phyloP scores from a whole-genome alignment of 164 flowering plant species.

The Nymphaea colorata region DNA sequence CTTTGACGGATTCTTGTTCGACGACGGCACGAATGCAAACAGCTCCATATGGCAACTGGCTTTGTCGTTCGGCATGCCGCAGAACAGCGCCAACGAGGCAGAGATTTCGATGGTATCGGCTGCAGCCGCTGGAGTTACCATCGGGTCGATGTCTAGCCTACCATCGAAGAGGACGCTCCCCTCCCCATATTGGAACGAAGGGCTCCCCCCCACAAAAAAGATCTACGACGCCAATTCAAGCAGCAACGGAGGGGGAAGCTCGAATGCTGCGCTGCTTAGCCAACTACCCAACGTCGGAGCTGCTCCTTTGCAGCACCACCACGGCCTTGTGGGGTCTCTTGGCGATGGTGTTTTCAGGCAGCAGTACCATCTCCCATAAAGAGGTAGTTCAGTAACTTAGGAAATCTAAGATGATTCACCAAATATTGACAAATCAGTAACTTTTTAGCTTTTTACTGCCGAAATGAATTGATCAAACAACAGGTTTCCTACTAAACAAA shows the following conservation, averaged over 20 bases:
- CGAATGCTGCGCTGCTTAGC: conserved; percentile 27
- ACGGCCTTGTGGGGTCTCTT: conserved; percentile 27
- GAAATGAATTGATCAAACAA: no score
- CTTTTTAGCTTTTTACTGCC: no score
- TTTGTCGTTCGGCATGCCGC: conserved; percentile 8
- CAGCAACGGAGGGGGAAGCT: conserved; percentile 9
- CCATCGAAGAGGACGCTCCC: conserved; percentile 15
- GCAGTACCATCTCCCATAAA: conserved; percentile 23
- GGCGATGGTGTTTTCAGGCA: conserved; percentile 44
- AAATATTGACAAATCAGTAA: no score
- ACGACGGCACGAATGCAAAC: conserved; percentile 8
- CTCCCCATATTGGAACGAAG: conserved; percentile 23
- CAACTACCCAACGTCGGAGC: conserved; percentile 30
- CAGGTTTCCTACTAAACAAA: no score
- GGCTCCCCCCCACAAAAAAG: conserved; percentile 13
- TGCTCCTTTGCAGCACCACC: conserved; percentile 13
- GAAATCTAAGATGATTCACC: no score
- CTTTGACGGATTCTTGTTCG: conserved; percentile 26
- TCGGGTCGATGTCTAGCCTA: not conserved
- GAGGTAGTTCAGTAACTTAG: no score
- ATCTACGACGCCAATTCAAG: conserved; percentile 19
- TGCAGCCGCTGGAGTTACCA: not conserved
- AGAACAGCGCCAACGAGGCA: no score
- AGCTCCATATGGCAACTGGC: conserved; percentile 15
- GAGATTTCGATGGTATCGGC: no score